A percentile compares a stretch with the other conserved stretches of the same genome.
phyloP scores from a whole-genome alignment of 768 basidiomycete genomes.

The Macrolepiota fuliginosa region DNA sequence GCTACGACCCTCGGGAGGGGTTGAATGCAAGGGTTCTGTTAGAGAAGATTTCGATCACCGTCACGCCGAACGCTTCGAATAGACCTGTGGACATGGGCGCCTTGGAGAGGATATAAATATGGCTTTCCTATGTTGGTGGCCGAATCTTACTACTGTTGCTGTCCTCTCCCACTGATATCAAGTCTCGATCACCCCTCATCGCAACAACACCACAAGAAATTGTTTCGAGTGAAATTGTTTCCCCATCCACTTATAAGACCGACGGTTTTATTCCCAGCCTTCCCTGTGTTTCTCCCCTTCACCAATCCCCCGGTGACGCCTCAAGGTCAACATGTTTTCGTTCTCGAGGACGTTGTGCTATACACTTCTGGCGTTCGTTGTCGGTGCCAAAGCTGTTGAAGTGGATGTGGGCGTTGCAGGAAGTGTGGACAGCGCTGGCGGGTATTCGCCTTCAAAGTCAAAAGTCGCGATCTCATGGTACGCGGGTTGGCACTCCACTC shows the following conservation, averaged over 20 bases:
- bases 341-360: background rate
- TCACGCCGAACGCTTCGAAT: background rate
- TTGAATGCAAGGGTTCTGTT: background rate
- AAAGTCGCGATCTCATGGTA: slow-evolving; percentile 36
- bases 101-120: slow-evolving; percentile 5
- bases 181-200: background rate
- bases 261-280: background rate
- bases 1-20: background rate
- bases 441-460: background rate
- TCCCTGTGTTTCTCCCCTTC: background rate
- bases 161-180: background rate
- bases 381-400: background rate
- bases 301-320: too few relatives aligned
- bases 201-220: background rate
- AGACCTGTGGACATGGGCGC: background rate
- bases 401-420: background rate
- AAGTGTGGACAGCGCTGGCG: background rate
- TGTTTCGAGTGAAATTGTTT: background rate
- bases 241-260: background rate
- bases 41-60: background rate
- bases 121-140: background rate
- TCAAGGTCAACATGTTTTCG: background rate
- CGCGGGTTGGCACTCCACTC: slow-evolving; percentile 60
- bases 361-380: background rate
- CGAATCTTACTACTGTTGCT: slow-evolving; percentile 1